Percentiles rank a stretch among this genome's conserved stretches.
Evolutionary conservation across 306 rosid species (phyloP).

Genomic region (Vigna hirtella): DNA sequence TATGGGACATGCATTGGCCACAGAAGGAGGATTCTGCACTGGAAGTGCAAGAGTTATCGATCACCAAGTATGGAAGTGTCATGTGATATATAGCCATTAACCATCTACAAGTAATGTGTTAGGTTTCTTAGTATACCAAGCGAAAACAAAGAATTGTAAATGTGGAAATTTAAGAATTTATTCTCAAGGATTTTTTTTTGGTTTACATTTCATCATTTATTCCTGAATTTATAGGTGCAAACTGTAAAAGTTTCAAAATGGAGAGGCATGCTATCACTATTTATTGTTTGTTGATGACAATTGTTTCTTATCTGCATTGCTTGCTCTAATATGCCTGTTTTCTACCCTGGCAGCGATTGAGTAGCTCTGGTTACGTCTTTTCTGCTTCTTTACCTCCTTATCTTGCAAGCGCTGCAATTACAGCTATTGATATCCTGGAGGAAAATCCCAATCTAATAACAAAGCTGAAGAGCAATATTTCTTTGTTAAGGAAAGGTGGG

Average conservation of each 20-base stretch:
- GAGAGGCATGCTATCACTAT: conserved; percentile 27
- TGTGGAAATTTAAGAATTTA: conserved; percentile 25
- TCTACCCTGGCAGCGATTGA: conserved; percentile 76
- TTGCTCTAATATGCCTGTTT: conserved; percentile 46
- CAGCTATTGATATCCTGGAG: conserved; percentile 85
- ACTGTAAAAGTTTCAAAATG: conserved; percentile 30
- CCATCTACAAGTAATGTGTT: conserved; percentile 19
- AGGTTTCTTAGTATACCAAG: conserved; percentile 9
- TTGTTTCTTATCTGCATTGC: conserved; percentile 33
- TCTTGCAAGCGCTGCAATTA: conserved; percentile 91
- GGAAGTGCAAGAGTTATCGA: conserved; percentile 94
- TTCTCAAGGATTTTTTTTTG: conserved; percentile 4
- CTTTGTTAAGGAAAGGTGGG: conserved; percentile 72
- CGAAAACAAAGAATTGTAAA: conserved; percentile 9
- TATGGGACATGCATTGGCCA: conserved; percentile 95
- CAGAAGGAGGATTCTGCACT: conserved; percentile 99
- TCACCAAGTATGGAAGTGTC: conserved; percentile 80
- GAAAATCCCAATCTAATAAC: conserved; percentile 78
- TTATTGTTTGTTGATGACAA: conserved; percentile 10
- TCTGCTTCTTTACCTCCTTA: conserved; percentile 99
- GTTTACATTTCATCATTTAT: conserved; percentile 19
- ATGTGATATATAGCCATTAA: conserved; percentile 23
- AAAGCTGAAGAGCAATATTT: conserved; percentile 74
- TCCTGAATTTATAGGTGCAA: not conserved
- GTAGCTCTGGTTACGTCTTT: conserved; percentile 96